Conservation (phyloP, 805 yeast species). For the Yarrowia hollandica region DNA sequence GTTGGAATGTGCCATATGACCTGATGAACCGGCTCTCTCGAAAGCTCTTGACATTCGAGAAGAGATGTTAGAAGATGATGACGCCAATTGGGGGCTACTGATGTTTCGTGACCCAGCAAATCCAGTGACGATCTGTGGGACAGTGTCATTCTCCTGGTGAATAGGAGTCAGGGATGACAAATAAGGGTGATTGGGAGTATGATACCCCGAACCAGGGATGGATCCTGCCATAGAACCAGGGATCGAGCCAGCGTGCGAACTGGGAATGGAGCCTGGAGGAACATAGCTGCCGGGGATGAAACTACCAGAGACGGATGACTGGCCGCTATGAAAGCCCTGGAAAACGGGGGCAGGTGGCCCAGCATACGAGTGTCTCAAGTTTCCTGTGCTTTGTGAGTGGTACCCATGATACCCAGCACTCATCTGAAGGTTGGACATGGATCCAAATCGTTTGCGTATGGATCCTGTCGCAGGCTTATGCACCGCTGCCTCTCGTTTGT, state of each 20-base stretch:
- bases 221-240: slow-evolving; percentile 19
- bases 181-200: slow-evolving; percentile 21
- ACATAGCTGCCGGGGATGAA: slow-evolving; percentile 17
- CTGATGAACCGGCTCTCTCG: slow-evolving; percentile 26
- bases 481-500: slow-evolving; percentile 20
- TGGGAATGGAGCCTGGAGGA: slow-evolving; percentile 26
- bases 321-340: slow-evolving; percentile 20
- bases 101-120: slow-evolving; percentile 25
- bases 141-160: slow-evolving; percentile 13
- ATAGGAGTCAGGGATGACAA: slow-evolving; percentile 19
- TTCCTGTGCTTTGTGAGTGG: slow-evolving; percentile 19
- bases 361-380: slow-evolving; percentile 5
- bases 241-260: slow-evolving; percentile 1
- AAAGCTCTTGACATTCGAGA: slow-evolving; percentile 29
- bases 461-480: slow-evolving; percentile 21
- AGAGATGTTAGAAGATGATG: slow-evolving; percentile 14
- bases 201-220: slow-evolving; percentile 23
- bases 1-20: not conserved
- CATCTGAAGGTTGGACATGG: slow-evolving; percentile 27
- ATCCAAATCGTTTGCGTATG: slow-evolving; percentile 24
- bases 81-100: slow-evolving; percentile 21
- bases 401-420: slow-evolving; percentile 11
- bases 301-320: not conserved
- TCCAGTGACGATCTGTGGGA: slow-evolving; percentile 20
- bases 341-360: slow-evolving; percentile 10